These are phyloP conservation scores for Corymbia calophylla DNA, from an alignment of 441 rosid species.

Conservation along the genomic window DNA sequence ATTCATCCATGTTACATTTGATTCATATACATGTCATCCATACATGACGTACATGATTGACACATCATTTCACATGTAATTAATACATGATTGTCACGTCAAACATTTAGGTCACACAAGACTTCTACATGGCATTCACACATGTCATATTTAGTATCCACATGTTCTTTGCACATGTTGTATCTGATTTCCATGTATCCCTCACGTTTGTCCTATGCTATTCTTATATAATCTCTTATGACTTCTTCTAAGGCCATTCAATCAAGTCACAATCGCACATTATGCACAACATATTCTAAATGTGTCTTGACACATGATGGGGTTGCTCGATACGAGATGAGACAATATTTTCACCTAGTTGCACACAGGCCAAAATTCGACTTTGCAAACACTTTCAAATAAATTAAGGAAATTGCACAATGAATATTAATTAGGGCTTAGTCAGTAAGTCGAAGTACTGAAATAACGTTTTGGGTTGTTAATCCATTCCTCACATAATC, in stretches of 20 bases:
- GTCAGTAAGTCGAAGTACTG: neutral
- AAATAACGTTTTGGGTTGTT: neutral
- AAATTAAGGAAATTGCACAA: neutral
- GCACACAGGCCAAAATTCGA: neutral
- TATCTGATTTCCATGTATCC: neutral
- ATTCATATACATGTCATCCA: neutral
- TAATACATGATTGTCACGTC: neutral
- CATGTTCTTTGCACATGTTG: neutral
- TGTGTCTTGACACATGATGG: neutral
- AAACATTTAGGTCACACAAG: neutral
- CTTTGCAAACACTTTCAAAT: neutral
- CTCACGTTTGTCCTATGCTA: fast-evolving
- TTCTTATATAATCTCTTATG: neutral
- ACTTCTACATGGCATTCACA: neutral
- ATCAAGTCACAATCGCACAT: neutral
- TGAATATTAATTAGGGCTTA: neutral
- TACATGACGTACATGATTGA: neutral
- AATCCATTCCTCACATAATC: neutral
- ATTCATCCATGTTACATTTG: neutral
- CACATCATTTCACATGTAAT: neutral
- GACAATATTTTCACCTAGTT: neutral
- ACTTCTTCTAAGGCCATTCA: neutral
- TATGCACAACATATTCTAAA: neutral
- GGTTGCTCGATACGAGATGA: fast-evolving
- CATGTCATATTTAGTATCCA: neutral